Conservation (phyloP, 441 rosid genomes). For the Viola pubescens region DNA sequence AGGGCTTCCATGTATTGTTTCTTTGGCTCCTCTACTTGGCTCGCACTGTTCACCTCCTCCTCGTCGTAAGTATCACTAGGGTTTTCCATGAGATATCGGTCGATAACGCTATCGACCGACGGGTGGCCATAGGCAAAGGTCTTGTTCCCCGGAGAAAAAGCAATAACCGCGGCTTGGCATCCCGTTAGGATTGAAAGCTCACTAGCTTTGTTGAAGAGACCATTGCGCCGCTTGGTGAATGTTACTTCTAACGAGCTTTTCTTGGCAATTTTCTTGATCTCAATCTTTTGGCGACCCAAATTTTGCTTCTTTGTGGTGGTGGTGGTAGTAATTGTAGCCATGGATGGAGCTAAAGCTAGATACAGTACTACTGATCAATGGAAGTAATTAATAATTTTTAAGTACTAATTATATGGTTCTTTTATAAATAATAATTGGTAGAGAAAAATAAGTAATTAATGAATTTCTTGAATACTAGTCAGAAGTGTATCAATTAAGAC, state of each 20-base stretch:
- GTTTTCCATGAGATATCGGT: neutral
- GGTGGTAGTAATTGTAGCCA: neutral
- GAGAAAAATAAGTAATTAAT: too few relatives aligned
- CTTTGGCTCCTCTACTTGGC: neutral
- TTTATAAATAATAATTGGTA: too few relatives aligned
- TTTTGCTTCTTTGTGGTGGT: neutral
- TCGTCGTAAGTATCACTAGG: neutral
- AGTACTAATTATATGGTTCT: too few relatives aligned
- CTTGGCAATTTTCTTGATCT: neutral
- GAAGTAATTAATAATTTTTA: neutral
- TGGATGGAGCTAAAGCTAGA: neutral
- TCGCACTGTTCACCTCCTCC: too few relatives aligned
- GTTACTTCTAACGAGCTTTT: conserved; percentile 1
- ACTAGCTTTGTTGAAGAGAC: conserved; percentile 1
- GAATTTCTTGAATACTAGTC: too few relatives aligned
- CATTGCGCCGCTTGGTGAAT: conserved; percentile 1
- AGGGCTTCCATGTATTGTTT: neutral
- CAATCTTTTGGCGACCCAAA: neutral
- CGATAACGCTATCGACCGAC: neutral
- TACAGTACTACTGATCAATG: neutral
- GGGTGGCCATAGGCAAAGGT: neutral
- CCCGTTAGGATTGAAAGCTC: neutral
- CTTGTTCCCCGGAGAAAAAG: neutral
- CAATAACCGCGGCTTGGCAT: neutral
- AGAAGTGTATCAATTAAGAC: too few relatives aligned